These are phyloP conservation scores for Sugiyamaella smithiae DNA, from an alignment of 805 yeast genomes.

Conservation along the genomic window DNA sequence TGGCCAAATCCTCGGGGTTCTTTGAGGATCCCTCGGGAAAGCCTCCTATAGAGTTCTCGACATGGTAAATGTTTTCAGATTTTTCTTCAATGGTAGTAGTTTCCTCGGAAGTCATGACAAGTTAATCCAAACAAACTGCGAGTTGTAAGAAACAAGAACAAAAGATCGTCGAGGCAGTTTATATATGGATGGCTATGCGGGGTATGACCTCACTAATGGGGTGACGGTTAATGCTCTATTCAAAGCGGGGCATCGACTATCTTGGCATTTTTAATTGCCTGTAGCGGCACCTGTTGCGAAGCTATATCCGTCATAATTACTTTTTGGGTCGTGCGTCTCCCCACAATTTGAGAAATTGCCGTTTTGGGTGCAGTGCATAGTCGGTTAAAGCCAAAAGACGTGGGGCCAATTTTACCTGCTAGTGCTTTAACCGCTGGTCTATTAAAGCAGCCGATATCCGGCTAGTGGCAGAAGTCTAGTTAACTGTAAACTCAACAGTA, in stretches of 20 bases:
- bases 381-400: neutral
- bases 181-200: neutral
- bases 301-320: neutral
- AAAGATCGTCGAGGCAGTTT: neutral
- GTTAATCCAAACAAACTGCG: too few relatives aligned
- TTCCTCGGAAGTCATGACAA: too few relatives aligned
- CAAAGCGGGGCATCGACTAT: too few relatives aligned
- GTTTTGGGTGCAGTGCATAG: neutral
- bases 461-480: neutral
- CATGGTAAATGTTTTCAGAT: constrained; percentile 5
- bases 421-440: neutral
- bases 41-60: neutral
- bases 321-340: too few relatives aligned
- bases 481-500: too few relatives aligned
- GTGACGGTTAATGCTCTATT: too few relatives aligned
- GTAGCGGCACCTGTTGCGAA: too few relatives aligned
- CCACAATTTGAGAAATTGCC: too few relatives aligned
- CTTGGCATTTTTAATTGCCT: too few relatives aligned
- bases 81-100: too few relatives aligned
- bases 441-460: neutral
- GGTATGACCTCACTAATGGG: too few relatives aligned
- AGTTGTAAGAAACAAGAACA: too few relatives aligned
- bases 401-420: neutral
- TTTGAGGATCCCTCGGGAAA: neutral
- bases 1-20: neutral